Evolutionary conservation across 352 stramenopile genomes (phyloP).

Genomic region (Phytopythium oedochilum): DNA sequence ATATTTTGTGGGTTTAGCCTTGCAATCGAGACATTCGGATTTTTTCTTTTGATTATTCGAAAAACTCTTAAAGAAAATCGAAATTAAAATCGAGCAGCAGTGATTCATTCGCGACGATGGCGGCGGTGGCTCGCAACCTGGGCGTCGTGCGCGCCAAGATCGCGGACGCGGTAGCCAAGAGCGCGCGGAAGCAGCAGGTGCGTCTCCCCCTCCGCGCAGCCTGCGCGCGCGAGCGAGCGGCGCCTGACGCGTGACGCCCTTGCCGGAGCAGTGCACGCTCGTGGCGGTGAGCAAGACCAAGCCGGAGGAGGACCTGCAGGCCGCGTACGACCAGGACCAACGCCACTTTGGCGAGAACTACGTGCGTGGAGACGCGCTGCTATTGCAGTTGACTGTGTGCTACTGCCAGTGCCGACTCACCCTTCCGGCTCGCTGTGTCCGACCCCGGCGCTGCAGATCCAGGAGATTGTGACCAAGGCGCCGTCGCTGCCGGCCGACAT

Average conservation of each 20-base stretch:
- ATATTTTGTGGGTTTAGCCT: no score
- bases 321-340: slow-evolving; percentile 89
- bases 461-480: slow-evolving; percentile 96
- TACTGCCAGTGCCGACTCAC: slow-evolving; percentile 3
- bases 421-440: not conserved
- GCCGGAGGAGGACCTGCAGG: slow-evolving; percentile 81
- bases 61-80: no score
- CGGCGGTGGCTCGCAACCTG: slow-evolving; percentile 50
- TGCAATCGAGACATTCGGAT: no score
- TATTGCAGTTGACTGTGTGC: no score
- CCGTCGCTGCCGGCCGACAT: slow-evolving; percentile 84
- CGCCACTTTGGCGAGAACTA: slow-evolving; percentile 99
- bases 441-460: slow-evolving; percentile 48
- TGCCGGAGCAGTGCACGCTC: slow-evolving; percentile 48
- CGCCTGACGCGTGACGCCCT: not conserved
- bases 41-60: no score
- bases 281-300: slow-evolving; percentile 96
- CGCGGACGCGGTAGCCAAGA: slow-evolving; percentile 49
- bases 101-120: no score
- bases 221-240: no score
- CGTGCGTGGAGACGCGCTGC: slow-evolving; percentile 33
- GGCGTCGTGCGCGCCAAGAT: slow-evolving; percentile 53
- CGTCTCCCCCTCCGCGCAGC: not conserved
- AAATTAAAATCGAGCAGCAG: no score
- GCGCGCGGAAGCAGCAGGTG: slow-evolving; percentile 41